A percentile compares a stretch with the other conserved stretches of the same genome.
Evolutionary conservation across 805 yeast genomes (phyloP).

Genomic region (Cyberlindnera suaveolens): DNA sequence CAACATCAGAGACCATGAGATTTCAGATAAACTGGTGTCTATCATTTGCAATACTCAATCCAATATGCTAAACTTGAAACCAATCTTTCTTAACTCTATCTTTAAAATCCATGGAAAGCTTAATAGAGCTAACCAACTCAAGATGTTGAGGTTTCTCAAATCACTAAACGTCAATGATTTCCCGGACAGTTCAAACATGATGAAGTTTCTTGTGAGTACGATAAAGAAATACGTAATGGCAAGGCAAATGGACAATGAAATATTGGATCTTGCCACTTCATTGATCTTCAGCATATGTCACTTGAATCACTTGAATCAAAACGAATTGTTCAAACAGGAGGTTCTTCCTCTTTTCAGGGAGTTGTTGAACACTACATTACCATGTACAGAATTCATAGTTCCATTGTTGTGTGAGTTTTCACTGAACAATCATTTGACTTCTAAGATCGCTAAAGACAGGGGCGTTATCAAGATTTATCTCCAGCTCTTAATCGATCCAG

Average conservation of each 20-base stretch:
- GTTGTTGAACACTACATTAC: slow-evolving; percentile 32
- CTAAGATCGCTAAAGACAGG: slow-evolving; percentile 22
- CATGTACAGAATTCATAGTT: slow-evolving; percentile 40
- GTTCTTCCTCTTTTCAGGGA: slow-evolving; percentile 33
- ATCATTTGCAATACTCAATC: slow-evolving; percentile 30
- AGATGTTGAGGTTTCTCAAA: slow-evolving; percentile 32
- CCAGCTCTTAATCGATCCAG: slow-evolving; percentile 37
- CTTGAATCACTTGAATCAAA: slow-evolving; percentile 35
- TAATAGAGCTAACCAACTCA: slow-evolving; percentile 28
- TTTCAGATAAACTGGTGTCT: slow-evolving; percentile 29
- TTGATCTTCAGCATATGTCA: slow-evolving; percentile 41
- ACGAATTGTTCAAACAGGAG: slow-evolving; percentile 34
- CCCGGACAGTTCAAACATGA: slow-evolving; percentile 22
- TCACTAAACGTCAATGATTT: slow-evolving; percentile 8
- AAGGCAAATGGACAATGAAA: slow-evolving; percentile 25
- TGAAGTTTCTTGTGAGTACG: slow-evolving; percentile 34
- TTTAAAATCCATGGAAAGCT: slow-evolving; percentile 33
- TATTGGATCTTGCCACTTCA: slow-evolving; percentile 36
- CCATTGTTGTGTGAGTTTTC: slow-evolving; percentile 44
- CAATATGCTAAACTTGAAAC: slow-evolving; percentile 34
- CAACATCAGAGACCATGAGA: slow-evolving; percentile 3
- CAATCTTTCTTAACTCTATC: slow-evolving; percentile 38
- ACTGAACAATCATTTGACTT: slow-evolving; percentile 31
- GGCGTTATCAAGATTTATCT: slow-evolving; percentile 28
- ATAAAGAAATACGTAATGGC: slow-evolving; percentile 4